phyloP scores from a whole-genome alignment of 805 yeast genomes.

The Wickerhamiella allomyrinae region DNA sequence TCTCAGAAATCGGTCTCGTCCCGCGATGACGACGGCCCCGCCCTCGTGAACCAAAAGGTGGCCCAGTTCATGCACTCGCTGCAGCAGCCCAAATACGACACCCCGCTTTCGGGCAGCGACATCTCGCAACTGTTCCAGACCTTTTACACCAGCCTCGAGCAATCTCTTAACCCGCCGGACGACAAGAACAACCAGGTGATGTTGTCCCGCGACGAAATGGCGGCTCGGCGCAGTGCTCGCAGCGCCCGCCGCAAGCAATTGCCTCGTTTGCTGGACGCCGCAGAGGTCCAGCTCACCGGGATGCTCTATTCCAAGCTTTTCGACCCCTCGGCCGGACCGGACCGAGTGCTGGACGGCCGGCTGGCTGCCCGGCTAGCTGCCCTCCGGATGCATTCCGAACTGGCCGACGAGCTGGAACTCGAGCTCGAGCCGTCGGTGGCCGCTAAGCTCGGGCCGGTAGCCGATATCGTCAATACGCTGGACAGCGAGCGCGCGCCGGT shows the following conservation, averaged over 20 bases:
- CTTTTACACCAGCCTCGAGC: slow-evolving; percentile 25
- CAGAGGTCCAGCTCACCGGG: slow-evolving; percentile 26
- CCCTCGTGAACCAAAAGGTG: slow-evolving; percentile 5
- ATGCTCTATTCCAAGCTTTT: slow-evolving; percentile 26
- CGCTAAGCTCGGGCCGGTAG: slow-evolving; percentile 10
- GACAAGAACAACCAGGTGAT: slow-evolving; percentile 15
- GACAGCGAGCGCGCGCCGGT: slow-evolving; percentile 23
- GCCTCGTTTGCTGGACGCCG: slow-evolving; percentile 21
- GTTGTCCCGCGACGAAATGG: slow-evolving; percentile 22
- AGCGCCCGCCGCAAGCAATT: slow-evolving; percentile 19
- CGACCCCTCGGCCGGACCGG: slow-evolving; percentile 1
- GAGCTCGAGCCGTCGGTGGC: slow-evolving; percentile 8
- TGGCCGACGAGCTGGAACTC: slow-evolving; percentile 23
- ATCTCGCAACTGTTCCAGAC: slow-evolving; percentile 29
- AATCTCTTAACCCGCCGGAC: slow-evolving; percentile 14
- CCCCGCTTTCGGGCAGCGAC: slow-evolving; percentile 27
- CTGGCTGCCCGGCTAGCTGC: slow-evolving; percentile 20
- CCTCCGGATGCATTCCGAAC: slow-evolving; percentile 18
- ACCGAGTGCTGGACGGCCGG: slow-evolving; percentile 4
- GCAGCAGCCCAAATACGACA: slow-evolving; percentile 26
- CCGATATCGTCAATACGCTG: slow-evolving; percentile 12
- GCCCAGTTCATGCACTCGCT: slow-evolving; percentile 19
- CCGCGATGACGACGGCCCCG: neutral
- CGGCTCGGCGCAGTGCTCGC: slow-evolving; percentile 15
- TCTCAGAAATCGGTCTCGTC: neutral